These are phyloP conservation scores for Colletotrichum sp. DNA, from an alignment of 2,329 filamentous ascomycete species.

Conservation along the genomic window DNA sequence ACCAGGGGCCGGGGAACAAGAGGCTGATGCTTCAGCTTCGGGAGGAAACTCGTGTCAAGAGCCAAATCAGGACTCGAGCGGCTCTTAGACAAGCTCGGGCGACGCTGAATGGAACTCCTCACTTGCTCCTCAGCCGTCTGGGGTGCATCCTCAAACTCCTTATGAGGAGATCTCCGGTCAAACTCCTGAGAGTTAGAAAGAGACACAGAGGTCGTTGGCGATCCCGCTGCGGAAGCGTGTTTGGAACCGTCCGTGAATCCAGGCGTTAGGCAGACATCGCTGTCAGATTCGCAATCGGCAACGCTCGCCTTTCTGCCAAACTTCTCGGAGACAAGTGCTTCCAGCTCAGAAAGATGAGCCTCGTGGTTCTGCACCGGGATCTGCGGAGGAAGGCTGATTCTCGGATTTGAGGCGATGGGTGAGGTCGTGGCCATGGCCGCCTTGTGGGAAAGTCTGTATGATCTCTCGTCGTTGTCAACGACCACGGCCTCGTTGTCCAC, in stretches of 20 bases:
- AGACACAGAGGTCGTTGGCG: conserved; percentile 1
- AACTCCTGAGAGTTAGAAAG: not conserved
- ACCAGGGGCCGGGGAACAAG: conserved; percentile 27
- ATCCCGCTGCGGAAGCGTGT: not conserved
- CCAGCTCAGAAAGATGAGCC: conserved; percentile 10
- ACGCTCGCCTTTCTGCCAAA: conserved; percentile 13
- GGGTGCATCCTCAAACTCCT: not conserved
- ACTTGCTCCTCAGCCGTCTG: not conserved
- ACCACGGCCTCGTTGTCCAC: conserved; percentile 14
- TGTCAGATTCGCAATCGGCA: conserved; percentile 17
- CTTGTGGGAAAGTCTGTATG: conserved; percentile 15
- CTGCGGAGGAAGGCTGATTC: conserved; percentile 15
- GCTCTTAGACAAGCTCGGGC: conserved; percentile 23
- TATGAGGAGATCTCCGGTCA: not conserved
- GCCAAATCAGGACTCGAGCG: conserved; percentile 27
- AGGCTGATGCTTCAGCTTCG: conserved; percentile 43
- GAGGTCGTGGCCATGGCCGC: not conserved
- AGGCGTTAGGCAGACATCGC: conserved; percentile 11
- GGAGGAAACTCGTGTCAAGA: conserved; percentile 34
- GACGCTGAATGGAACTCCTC: not conserved
- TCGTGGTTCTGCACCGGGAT: conserved; percentile 9
- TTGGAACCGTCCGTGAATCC: not conserved
- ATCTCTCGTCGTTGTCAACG: conserved; percentile 15
- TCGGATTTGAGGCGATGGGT: not conserved
- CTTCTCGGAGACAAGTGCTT: conserved; percentile 14